Evolutionary conservation across 371 early-diverging fungal genomes (phyloP), one percentile per base, ranked within the genome.

Genomic region (Gilbertella persicaria): DNA sequence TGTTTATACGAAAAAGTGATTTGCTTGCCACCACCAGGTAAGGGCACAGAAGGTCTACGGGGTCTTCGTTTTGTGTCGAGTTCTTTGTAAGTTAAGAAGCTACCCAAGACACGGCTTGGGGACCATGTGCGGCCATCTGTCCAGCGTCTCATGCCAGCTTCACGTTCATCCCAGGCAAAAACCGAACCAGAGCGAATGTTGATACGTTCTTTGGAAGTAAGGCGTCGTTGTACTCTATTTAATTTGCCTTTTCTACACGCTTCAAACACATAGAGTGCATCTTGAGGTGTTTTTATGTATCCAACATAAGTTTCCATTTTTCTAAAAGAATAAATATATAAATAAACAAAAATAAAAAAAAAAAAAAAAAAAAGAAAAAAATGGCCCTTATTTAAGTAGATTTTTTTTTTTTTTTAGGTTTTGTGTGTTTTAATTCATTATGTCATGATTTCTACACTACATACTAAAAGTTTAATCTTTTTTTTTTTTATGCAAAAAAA

Each of bases 91-190:
- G 88, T 91, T 14, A 92, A 59, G 59, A 92, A 92, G 54, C 84
- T 85, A n/a, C 91, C 90, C n/a, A 83, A 73, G 2, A 89, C 88
- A 29, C 95, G 80, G 47, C 87, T 87, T 1, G 94, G 91, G 14
- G 91, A 90, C 95, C 94, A 93, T 39, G 86, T 86, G 41, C 87
- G 82, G 12, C 94, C 93, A 61, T 94, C 95, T 3, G 95, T 95
- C 95, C 95, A 95, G 12, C 95, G 78, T 47, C 89, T 75, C 84
- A 95, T 93, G 0, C 94, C 91, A 2, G 90, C 84, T 58, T 92
- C 94, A 17, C 85, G 79, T 74, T 94, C 93, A 64, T 92, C 91
- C 84, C 89, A 94, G 17, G 91, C 87, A 62, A 90, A 94, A 2
- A 94, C 85, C 0, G 92, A 87, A 0, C 94, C 94, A 4, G 94